Base-by-base conservation (phyloP, 768 basidiomycete genomes). In the Sarcodon aspratus region DNA sequence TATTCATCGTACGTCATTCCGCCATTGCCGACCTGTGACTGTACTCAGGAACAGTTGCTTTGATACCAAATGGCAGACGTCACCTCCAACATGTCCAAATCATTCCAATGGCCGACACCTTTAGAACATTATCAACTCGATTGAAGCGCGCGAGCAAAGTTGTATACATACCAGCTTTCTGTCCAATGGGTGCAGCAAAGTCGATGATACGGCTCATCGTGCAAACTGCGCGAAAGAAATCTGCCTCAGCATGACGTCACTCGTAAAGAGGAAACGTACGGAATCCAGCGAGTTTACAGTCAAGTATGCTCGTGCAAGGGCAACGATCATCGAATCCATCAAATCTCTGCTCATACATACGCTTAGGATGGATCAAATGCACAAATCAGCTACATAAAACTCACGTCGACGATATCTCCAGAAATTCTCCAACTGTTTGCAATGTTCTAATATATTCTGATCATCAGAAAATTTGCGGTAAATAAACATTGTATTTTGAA, bases 1-100 rank as follows among this genome's bases (percentile, higher is more conserved):
- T 71, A 69, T 61, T 71, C 67, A 43, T 69, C 66, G 44, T 58
- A 61, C 1, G 60, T 60, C 66, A 68, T 68, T n/a, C 66, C 68
- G 2, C 65, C 65, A 40, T 66, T 66, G 8, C 67, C 65, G 9
- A 66, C 55, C 53, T 61, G 11, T 27, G 21, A 27, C 5, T 27
- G 21, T 3, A 27, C 1, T 36, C 27, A 8, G 7, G 40, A 17
- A 8, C 15, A 13, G 13, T 38, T 3, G 13, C 7, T 9, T 42
- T 17, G 38, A 42, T 42, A 27, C 15, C 17, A 42, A 42, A 13
- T 42, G 13, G 5, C 7, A 42, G 11, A 9, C 9, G 13, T 15
- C 12, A 38, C 40, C 45, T 66, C 66, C 18, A 67, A 62, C 66
- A 68, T 68, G 52, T 68, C 67, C 34, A 68, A 56, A 54, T 68